A percentile compares a stretch with the other conserved stretches of the same genome.
Evolutionary conservation across 257 asterid genomes (phyloP).

Genomic region (Ajuga chamaepitys): DNA sequence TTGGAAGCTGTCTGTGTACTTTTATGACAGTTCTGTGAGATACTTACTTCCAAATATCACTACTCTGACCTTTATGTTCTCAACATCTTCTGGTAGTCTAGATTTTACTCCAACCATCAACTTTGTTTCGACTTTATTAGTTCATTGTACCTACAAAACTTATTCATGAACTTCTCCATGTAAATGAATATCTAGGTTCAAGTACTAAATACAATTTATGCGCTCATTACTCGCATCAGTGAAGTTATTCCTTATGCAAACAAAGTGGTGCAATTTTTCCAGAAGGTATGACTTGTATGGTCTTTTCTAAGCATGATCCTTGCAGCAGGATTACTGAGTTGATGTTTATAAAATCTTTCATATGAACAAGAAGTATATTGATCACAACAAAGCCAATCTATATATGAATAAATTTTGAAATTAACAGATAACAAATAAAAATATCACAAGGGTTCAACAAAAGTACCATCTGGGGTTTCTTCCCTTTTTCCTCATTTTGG

Average conservation of each 20-base stretch:
- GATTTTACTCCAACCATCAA: conserved; percentile 1
- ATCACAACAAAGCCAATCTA: no score
- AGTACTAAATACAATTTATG: conserved; percentile 78
- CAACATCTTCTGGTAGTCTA: background rate
- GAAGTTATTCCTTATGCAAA: conserved; percentile 72
- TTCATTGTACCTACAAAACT: background rate
- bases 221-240: conserved; percentile 65
- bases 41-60: background rate
- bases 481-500: no score
- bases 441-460: no score
- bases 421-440: no score
- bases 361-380: no score
- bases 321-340: background rate
- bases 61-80: background rate
- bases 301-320: conserved; percentile 1
- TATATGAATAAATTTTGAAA: no score
- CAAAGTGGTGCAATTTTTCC: conserved; percentile 79
- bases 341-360: no score
- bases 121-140: no score
- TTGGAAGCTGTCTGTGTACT: background rate
- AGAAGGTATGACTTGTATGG: conserved; percentile 46
- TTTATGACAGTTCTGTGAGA: background rate
- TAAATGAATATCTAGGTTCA: conserved; percentile 64
- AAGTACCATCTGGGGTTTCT: no score
- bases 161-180: conserved; percentile 5